phyloP scores from a whole-genome alignment of 73 alveolate genomes.

The Paramecium tetraurelia region DNA sequence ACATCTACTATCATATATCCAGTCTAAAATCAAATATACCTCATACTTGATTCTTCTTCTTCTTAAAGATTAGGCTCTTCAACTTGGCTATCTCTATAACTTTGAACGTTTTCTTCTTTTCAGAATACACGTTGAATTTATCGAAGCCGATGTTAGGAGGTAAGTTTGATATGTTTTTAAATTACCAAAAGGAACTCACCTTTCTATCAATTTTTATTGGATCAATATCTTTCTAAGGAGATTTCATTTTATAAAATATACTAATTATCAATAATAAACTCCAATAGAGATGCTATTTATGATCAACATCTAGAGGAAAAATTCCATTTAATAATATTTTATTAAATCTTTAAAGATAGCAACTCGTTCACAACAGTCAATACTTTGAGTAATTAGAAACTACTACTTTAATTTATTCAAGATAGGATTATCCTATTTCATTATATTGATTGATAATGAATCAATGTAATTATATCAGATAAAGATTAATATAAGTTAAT shows the following conservation, averaged over 20 bases:
- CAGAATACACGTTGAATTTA: background rate
- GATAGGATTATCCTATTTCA: background rate
- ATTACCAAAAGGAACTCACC: background rate
- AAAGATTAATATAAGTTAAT: conserved; percentile 73
- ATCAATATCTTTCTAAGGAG: background rate
- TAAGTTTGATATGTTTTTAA: background rate
- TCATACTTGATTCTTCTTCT: background rate
- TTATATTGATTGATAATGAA: background rate
- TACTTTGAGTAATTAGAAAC: background rate
- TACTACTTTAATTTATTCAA: background rate
- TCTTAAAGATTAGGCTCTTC: background rate
- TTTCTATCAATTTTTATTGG: background rate
- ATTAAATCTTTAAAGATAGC: background rate
- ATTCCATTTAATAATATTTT: background rate
- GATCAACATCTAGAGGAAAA: background rate
- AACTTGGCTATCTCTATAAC: background rate
- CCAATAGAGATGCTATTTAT: background rate
- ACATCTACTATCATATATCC: background rate
- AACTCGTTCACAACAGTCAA: background rate
- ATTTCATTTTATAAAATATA: background rate
- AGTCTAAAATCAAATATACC: background rate
- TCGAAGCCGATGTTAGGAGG: background rate
- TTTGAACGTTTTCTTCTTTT: background rate
- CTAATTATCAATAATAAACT: background rate
- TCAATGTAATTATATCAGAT: background rate